Base-by-base conservation (phyloP, 108 stramenopile species). In the Nitzschia sp. region DNA sequence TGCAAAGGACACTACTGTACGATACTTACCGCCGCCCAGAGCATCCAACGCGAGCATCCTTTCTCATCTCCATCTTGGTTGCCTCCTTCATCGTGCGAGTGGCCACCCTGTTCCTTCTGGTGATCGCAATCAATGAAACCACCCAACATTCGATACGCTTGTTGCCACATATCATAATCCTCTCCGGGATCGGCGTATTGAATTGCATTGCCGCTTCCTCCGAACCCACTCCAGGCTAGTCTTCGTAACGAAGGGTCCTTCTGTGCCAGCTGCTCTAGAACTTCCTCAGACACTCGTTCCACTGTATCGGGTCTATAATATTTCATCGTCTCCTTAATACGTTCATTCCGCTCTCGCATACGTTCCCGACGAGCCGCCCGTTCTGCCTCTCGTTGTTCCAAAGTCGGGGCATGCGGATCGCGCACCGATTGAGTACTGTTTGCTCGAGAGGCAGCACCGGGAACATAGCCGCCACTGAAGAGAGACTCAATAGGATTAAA, bases 121-220 rank as follows among this genome's bases (percentile, higher is more conserved):
- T 88, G 78, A 64, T 88, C 87, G 56, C 92, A 94, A 63, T 94
- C 92, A 61, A 94, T 86, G 61, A 79, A 94, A 9, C 85, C 92
- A 32, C 92, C 92, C 9, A 94, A 66, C 78, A 91, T 83, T 25
- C 92, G 74, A 58, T 91, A 94, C 13, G 85, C 92, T 73, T 94
- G 92, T 45, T 74, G 72, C 92, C 92, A 94, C 77, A 85, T 87
- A 64, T 90, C 85, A 51, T 84, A 88, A 61, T 88, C 81, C 19
- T 80, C 70, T 21, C 76, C 65, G 9, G 85, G 82, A 79, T 83
- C 77, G 35, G 70, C 82, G n/a, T 60, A 63, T 15, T 38, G n/a
- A 11, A 71, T 13, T 23, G 32, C 38, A 28, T 31, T 51, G 34
- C 31, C 48, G 19, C 34, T 65, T 0, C 38, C n/a, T 30, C 62